A percentile compares a stretch with the other conserved stretches of the same genome.
phyloP scores from a whole-genome alignment of 2,329 filamentous ascomycete genomes.

The Capronia americana region DNA sequence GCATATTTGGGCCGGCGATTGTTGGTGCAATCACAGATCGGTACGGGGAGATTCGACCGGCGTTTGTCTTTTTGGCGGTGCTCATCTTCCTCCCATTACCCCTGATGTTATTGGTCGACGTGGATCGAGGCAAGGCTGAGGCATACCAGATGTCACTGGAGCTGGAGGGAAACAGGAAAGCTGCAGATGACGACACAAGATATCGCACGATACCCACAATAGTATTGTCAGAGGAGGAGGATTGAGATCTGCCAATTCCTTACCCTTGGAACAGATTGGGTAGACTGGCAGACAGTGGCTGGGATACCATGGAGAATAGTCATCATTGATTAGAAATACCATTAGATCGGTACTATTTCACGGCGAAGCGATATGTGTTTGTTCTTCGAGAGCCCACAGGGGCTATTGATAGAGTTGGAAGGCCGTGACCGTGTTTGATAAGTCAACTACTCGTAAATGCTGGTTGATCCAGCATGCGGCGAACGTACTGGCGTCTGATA shows the following conservation, averaged over 20 bases:
- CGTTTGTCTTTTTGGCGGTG: constrained; percentile 88
- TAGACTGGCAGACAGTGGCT: constrained; percentile 8
- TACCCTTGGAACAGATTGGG: background rate
- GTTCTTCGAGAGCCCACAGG: background rate
- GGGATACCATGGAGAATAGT: constrained; percentile 3
- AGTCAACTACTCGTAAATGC: background rate
- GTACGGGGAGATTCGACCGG: constrained; percentile 79
- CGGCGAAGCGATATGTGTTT: background rate
- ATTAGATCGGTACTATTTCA: background rate
- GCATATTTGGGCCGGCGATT: constrained; percentile 90
- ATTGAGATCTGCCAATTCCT: constrained; percentile 12
- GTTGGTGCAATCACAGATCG: constrained; percentile 90
- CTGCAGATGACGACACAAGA: constrained; percentile 12
- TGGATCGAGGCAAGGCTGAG: constrained; percentile 76
- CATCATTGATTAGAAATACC: constrained; percentile 30
- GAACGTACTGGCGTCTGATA: background rate
- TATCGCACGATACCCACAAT: constrained; percentile 35
- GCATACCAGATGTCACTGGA: constrained; percentile 68
- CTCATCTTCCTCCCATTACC: constrained; percentile 86
- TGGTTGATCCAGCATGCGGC: background rate
- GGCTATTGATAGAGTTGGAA: background rate
- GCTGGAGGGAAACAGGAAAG: constrained; percentile 44
- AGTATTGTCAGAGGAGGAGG: constrained; percentile 36
- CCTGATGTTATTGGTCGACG: constrained; percentile 82
- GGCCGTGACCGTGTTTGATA: background rate